These are phyloP conservation scores for Cryoendolithus antarcticus DNA, from an alignment of 2,329 filamentous ascomycete species.

Conservation along the genomic window DNA sequence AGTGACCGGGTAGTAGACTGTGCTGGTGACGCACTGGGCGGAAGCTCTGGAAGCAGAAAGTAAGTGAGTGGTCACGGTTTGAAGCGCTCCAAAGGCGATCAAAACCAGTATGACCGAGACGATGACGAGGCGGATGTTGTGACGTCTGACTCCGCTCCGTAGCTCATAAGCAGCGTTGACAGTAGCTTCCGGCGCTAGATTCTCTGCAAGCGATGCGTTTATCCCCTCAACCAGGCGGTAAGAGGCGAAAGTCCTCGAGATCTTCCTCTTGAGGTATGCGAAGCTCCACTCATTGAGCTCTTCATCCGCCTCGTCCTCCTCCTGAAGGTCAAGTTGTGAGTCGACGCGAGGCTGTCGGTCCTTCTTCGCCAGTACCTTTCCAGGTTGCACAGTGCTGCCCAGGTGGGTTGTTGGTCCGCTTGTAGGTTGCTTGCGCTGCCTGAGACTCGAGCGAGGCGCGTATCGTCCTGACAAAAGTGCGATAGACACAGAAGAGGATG, in stretches of 20 bases:
- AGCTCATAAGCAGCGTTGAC: not conserved
- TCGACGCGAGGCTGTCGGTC: slow-evolving; percentile 4
- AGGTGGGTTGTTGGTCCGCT: not conserved
- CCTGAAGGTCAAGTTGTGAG: not conserved
- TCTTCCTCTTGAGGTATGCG: too few species aligned
- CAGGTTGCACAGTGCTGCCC: slow-evolving; percentile 2
- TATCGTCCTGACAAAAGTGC: too few species aligned
- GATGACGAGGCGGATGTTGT: slow-evolving; percentile 5
- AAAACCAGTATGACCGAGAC: slow-evolving; percentile 10
- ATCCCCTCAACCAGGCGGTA: not conserved
- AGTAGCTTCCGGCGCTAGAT: slow-evolving; percentile 4
- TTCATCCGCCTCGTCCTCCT: too few species aligned
- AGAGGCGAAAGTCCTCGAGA: too few species aligned
- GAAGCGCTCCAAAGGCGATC: slow-evolving; percentile 14
- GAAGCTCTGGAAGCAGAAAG: slow-evolving; percentile 16
- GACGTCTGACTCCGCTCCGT: not conserved
- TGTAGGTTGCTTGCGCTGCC: slow-evolving; percentile 1
- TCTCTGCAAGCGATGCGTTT: not conserved
- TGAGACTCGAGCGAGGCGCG: too few species aligned
- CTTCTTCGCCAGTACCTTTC: slow-evolving; percentile 5
- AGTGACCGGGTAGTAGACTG: slow-evolving; percentile 18
- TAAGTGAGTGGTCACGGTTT: slow-evolving; percentile 17
- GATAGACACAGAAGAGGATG: too few species aligned
- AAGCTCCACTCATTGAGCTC: too few species aligned
- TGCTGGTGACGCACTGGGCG: slow-evolving; percentile 15